phyloP scores from a whole-genome alignment of 2,329 filamentous ascomycete species.

The Lecanosticta acicola region DNA sequence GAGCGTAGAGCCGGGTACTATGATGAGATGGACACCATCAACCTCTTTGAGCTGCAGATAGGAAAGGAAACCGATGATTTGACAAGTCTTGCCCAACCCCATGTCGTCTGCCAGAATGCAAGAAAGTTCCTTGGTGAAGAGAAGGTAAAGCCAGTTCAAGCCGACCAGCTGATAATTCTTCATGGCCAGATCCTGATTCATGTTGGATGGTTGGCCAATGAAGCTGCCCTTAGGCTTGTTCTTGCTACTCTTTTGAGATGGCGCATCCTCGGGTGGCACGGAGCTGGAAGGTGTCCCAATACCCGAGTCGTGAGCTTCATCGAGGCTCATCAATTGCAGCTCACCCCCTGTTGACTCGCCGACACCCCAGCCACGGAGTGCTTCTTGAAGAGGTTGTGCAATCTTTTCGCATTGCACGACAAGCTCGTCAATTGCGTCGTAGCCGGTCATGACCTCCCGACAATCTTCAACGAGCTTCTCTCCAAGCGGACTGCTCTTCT shows the following conservation, averaged over 20 bases:
- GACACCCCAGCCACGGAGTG: slow-evolving; percentile 64
- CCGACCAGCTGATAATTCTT: slow-evolving; percentile 94
- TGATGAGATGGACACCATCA: slow-evolving; percentile 71
- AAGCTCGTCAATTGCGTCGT: slow-evolving; percentile 76
- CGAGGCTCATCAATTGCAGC: slow-evolving; percentile 54
- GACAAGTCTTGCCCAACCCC: slow-evolving; percentile 91
- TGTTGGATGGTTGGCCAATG: slow-evolving; percentile 65
- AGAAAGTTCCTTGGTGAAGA: slow-evolving; percentile 73
- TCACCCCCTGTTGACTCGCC: slow-evolving; percentile 55
- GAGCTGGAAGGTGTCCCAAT: slow-evolving; percentile 56
- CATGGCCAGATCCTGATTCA: slow-evolving; percentile 70
- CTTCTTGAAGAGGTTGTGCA: slow-evolving; percentile 59
- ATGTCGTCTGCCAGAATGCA: slow-evolving; percentile 97
- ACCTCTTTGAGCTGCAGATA: slow-evolving; percentile 66
- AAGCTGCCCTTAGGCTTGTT: slow-evolving; percentile 45
- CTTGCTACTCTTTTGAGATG: slow-evolving; percentile 23
- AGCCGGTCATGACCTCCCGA: slow-evolving; percentile 69
- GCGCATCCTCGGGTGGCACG: slow-evolving; percentile 25
- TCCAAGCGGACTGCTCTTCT: slow-evolving; percentile 50
- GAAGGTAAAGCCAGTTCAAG: slow-evolving; percentile 84
- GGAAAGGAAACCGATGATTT: slow-evolving; percentile 87
- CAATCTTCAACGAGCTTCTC: slow-evolving; percentile 63
- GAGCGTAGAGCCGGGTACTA: slow-evolving; percentile 87
- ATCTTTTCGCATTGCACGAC: slow-evolving; percentile 70
- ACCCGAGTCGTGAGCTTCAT: slow-evolving; percentile 56